phyloP scores from a whole-genome alignment of 208 protist species.

The Trypanosoma melophagium region DNA sequence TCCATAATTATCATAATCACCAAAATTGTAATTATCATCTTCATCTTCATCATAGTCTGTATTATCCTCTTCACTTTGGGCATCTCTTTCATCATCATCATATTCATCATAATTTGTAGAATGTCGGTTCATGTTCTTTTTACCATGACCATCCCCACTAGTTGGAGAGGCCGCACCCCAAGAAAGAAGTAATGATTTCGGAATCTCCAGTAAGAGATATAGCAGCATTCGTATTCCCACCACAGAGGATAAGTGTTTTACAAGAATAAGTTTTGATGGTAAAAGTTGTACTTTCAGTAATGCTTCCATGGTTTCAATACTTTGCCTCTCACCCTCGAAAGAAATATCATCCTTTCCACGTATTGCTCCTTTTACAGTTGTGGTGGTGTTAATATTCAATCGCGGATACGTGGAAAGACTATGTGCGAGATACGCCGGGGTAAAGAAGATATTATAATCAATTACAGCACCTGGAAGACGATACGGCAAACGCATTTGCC shows the following conservation, averaged over 20 bases:
- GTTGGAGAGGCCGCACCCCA: conserved; percentile 35
- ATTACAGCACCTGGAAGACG: conserved; percentile 35
- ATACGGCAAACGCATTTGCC: conserved; percentile 55
- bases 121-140: too few relatives aligned
- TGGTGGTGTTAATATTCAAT: conserved; percentile 7
- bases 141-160: conserved; percentile 3
- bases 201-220: conserved; percentile 63
- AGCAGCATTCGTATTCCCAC: conserved; percentile 56
- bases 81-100: too few relatives aligned
- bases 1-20: conserved; percentile 21
- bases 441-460: conserved; percentile 76
- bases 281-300: conserved; percentile 53
- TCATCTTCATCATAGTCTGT: conserved; percentile 28
- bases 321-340: conserved; percentile 12
- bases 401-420: conserved; percentile 1
- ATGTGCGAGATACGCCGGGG: conserved; percentile 17
- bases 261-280: conserved; percentile 40
- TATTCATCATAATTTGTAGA: too few relatives aligned
- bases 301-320: conserved; percentile 37
- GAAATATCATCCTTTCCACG: background rate
- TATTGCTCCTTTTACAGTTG: conserved; percentile 6
- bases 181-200: conserved; percentile 32
- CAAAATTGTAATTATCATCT: background rate
- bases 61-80: conserved; percentile 21
- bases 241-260: conserved; percentile 28